Percentiles rank a stretch among this genome's conserved stretches.
These are phyloP conservation scores for Grosmannia clavigera DNA, from an alignment of 2,329 filamentous ascomycete species.

Conservation along the genomic window DNA sequence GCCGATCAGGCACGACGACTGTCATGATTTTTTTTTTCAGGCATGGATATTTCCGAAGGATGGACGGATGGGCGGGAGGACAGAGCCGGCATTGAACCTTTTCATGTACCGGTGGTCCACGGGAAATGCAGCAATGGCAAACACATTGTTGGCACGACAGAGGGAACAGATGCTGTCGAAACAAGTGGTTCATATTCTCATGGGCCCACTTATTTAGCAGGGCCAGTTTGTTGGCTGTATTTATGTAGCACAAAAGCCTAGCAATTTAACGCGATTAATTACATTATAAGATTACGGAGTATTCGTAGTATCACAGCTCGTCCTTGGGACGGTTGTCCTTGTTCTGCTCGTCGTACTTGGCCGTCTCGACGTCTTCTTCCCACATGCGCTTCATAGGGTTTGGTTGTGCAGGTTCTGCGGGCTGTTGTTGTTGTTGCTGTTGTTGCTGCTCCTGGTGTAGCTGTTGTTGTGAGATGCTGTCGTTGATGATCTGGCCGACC, in stretches of 20 bases:
- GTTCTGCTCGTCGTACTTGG: constrained; percentile 9
- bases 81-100: neutral
- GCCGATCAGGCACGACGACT: neutral
- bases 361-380: constrained; percentile 29
- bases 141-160: neutral
- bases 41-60: neutral
- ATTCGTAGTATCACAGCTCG: constrained; percentile 14
- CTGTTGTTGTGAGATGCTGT: neutral
- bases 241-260: too few relatives aligned
- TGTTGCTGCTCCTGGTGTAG: neutral
- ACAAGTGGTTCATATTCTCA: too few relatives aligned
- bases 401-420: constrained; percentile 4
- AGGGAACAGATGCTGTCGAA: too few relatives aligned
- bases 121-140: neutral
- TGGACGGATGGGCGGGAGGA: neutral
- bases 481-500: constrained; percentile 2
- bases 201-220: too few relatives aligned
- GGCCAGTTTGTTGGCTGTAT: too few relatives aligned
- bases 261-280: too few relatives aligned
- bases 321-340: constrained; percentile 12
- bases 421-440: neutral
- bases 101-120: neutral
- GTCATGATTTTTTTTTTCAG: neutral
- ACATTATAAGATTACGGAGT: too few relatives aligned
- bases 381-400: constrained; percentile 53